Evolutionary conservation across 2,329 filamentous ascomycete genomes (phyloP), one percentile per base, ranked within the genome.

Genomic region (Trichoderma gracile): DNA sequence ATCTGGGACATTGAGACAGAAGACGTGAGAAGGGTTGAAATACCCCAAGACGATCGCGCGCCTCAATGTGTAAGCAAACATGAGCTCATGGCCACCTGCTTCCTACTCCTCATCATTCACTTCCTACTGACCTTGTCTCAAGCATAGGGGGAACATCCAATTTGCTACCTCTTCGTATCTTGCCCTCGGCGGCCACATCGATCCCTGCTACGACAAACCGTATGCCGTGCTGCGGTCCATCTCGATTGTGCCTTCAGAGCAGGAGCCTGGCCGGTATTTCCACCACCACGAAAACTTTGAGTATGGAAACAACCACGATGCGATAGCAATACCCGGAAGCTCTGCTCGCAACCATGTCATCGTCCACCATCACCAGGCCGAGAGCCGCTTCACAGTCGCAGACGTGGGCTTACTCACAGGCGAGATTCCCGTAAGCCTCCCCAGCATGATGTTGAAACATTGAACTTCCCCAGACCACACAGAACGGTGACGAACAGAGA

Each of bases 321-420:
- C 47, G 8, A 21, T 61, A 33, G 58, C 58, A 43, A 61, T 61
- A 33, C 23, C 47, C 6, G 58, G 58, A 23, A 61, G 58, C 33
- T 61, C 58, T 45, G 58, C 33, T 9, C 38, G 25, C 19, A 45
- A 33, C 45, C 23, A 53, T 33, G 5, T 61, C 14, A 3, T 61
- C 17, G 58, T 61, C 21, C 58, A 61, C 23, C 49, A 53, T 33
- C 58, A 61, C 10, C 58, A 61, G 5, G 9, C 21, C n/a, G 4
- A 14, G 9, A 30, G n/a, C 14, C 58, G 58, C 9, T 61, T 61
- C n/a, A 61, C 58, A 61, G 58, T 42, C 21, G 58, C 38, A 45
- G 46, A 61, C 38, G 47, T 53, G 33, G 58, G 58, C 19, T 53
- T 61, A 19, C 58, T 61, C 58, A 61, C 58, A 21, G 58, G 47